Evolutionary conservation across 2,329 filamentous ascomycete species (phyloP), one percentile per base, ranked within the genome.

Genomic region (Chrysosporium keratinophilum): DNA sequence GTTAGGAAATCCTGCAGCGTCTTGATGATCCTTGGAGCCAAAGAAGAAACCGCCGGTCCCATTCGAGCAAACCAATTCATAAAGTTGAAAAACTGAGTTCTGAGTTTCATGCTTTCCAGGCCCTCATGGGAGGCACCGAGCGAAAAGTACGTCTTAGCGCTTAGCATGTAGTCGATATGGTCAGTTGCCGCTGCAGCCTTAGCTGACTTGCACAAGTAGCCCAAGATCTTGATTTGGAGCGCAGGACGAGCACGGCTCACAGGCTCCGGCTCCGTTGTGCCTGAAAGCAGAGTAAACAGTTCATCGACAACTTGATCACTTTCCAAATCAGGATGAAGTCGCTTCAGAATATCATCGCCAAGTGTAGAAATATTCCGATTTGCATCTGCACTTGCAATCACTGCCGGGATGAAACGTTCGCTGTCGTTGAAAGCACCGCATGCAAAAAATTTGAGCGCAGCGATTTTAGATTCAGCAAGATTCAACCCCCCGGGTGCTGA

Each of bases 261-360:
- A 3, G 70, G 66, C 44, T 69, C 71, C 5, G 67, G 63, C 4
- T 68, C 67, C 4, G 69, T 69, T 0, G 83, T 74, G n/a, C 77
- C 80, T 42, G 84, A 82, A 65, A 95, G 94, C 1, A 89, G 77
- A 3, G 77, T 70, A 61, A 89, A 90, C 1, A 97, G 73, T 14
- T 78, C 74, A 54, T 78, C 71, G 2, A 95, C 76, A 1, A 89
- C 69, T 0, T 67, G 61, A 9, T 74, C 62, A 57, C 88, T 78
- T 65, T 97, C 91, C 23, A 96, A 73, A 1, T 81, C 74, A 9
- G 80, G 74, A 28, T 75, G 78, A 31, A 81, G 85, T 59, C 90
- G 78, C 69, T 96, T 98, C 59, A 97, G 70, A 47, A 94, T 80
- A 62, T 95, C 89, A 54, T 96, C 88, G 0, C 87, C 91, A n/a